Base-by-base conservation (phyloP, 2,329 filamentous ascomycete species). In the Fusarium dlaminii region DNA sequence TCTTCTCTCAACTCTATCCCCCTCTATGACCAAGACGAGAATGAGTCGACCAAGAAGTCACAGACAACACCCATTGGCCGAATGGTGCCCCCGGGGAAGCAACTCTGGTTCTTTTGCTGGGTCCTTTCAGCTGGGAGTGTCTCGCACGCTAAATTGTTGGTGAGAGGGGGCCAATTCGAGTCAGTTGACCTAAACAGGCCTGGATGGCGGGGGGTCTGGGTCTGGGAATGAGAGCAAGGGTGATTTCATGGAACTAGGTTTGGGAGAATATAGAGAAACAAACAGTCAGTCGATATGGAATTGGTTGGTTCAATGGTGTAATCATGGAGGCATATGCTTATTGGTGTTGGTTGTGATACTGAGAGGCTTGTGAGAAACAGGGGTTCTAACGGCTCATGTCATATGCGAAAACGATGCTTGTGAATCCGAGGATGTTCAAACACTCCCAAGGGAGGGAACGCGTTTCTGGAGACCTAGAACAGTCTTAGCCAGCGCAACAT, bases 171-270 rank as follows among this genome's bases (percentile, higher is more conserved):
- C 58, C 46, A 72, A 68, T 67, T 76, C 66, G 76, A 74, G 75
- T 75, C 75, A 76, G 72, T 77, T 63, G 66, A 75, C 57, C 68
- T 59, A 68, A 66, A 70, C 59, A 75, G 58, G 65, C 58, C 70
- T 68, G 51, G 60, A 66, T 54, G 65, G 46, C 59, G 54, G 63
- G 63, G 62, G 74, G 43, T 63, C 37, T 34, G 59, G 74, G 43
- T 66, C 34, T 34, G 66, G 48, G 49, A 46, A 56, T 43, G 55
- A 30, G 40, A 56, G 45, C 57, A 34, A 69, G 65, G 61, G 55
- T 71, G 34, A 34, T 56, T 59, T 20, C n/a, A 34, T n/a, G 36
- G 36, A 56, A 45, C 66, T 51, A 62, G 58, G 51, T n/a, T 63
- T 51, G 48, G 56, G 49, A 49, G 46, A 73, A 66, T 52, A 40